phyloP scores from a whole-genome alignment of 768 basidiomycete species.

The Agaricus sinodeliciosus region DNA sequence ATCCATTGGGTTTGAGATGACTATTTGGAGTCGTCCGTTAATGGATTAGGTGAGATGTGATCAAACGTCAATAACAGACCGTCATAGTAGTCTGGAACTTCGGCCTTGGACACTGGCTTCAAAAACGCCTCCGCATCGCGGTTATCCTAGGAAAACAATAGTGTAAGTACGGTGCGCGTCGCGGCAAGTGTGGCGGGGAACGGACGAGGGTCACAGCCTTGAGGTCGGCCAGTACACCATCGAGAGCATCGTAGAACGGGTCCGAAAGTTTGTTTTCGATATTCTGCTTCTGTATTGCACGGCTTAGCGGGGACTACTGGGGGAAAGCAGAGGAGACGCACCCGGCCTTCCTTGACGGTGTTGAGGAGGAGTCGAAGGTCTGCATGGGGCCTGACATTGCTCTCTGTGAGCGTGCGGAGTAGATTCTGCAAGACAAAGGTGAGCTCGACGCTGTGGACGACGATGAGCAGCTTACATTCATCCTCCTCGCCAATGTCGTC shows the following conservation, averaged over 20 bases:
- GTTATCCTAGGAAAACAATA: conserved; percentile 48
- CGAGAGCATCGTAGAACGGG: conserved; percentile 90
- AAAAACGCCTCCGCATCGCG: conserved; percentile 91
- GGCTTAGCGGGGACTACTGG: conserved; percentile 9
- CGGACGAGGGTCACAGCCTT: conserved; percentile 66
- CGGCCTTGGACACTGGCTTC: conserved; percentile 84
- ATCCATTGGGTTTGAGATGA: conserved; percentile 95
- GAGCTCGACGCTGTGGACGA: conserved; percentile 15
- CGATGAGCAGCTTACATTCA: conserved; percentile 36
- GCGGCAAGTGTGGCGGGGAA: conserved; percentile 17
- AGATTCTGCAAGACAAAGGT: conserved; percentile 56
- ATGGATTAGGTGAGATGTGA: conserved; percentile 1
- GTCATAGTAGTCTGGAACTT: conserved; percentile 92
- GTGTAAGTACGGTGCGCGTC: conserved; percentile 23
- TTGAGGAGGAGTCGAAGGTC: conserved; percentile 80
- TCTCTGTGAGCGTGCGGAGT: conserved; percentile 78
- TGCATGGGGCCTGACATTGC: conserved; percentile 59
- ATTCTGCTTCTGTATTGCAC: conserved; percentile 27
- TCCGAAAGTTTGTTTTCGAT: conserved; percentile 72
- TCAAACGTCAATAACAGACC: conserved; percentile 39
- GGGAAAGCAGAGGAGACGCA: conserved; percentile 35
- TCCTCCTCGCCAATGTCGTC: conserved; percentile 22
- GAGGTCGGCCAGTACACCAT: conserved; percentile 82
- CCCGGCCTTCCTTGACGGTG: conserved; percentile 84
- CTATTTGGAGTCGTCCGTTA: conserved; percentile 32